Evolutionary conservation across 1,284 basidiomycete genomes (phyloP), one percentile per base, ranked within the genome.

Genomic region (Ceratobasidium sp.): DNA sequence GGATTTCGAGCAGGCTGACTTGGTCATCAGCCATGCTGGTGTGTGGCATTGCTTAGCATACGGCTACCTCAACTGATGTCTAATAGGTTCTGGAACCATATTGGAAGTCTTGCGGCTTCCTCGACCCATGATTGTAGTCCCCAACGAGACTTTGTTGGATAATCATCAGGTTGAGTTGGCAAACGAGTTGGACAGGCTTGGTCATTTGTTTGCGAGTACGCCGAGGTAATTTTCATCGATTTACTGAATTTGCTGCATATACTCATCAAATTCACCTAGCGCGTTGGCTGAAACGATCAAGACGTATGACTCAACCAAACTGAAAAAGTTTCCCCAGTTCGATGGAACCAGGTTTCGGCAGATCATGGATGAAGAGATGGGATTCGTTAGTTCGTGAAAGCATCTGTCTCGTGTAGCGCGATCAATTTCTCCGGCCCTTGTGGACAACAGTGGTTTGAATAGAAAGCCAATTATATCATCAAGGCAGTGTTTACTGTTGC

Each of bases 21-120:
- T 95, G 55, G 87, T 98, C 62, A 90, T 98, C 46, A 93, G 93
- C 78, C 96, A 98, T 85, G 96, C 94, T 78, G 96, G 96, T 96
- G 79, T 76, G 87, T 76, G 28, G 16, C 0, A 34, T 6, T n/a
- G 23, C n/a, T 9, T 6, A 48, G 5, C 59, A 28, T 1, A 4
- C 3, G 5, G 14, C 6, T 14, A 39, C 43, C 12, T 3, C 16
- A 41, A 71, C 43, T 26, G 74, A 26, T 46, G 65, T 18, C 16
- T 28, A 1, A n/a, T 78, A 97, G 96, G 96, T 62, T 93, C 97
- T 12, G 97, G 96, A 8, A 97, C 96, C 1, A 96, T 98, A 77
- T 85, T 98, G 45, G 93, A 96, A 59, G 93, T 92, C 12, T 83
- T 98, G 52, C 86, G 96, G 30, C 84, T 87, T 62, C 82, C 84